Percentiles rank a stretch among this genome's conserved stretches.
These are phyloP conservation scores for Mycena haematopus DNA, from an alignment of 768 basidiomycete genomes.

Conservation along the genomic window DNA sequence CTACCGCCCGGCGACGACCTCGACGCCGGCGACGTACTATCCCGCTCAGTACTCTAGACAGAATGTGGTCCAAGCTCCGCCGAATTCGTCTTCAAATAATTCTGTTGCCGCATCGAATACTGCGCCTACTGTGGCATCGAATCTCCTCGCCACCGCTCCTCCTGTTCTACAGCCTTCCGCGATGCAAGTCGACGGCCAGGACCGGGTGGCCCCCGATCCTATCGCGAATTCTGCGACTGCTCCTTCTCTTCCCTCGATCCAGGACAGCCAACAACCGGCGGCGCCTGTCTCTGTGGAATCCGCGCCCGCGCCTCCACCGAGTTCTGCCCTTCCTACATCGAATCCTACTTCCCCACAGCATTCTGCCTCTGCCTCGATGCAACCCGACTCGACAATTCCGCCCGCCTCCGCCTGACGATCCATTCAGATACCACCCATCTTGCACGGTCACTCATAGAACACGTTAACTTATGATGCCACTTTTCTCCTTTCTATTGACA, in stretches of 20 bases:
- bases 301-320: neutral
- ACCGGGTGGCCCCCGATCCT: too few species aligned
- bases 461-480: neutral
- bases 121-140: neutral
- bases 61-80: neutral
- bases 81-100: neutral
- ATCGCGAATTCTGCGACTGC: neutral
- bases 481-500: neutral
- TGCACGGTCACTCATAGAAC: constrained; percentile 1
- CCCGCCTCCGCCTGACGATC: constrained; percentile 10
- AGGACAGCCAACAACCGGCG: neutral
- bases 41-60: too few species aligned
- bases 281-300: neutral
- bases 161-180: too few species aligned
- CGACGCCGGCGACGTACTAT: constrained; percentile 8
- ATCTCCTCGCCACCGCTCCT: too few species aligned
- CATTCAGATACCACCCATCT: neutral
- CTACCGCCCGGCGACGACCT: constrained; percentile 6
- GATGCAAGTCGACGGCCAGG: too few species aligned
- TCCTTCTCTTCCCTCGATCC: neutral
- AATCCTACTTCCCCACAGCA: neutral
- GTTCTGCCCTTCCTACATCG: neutral
- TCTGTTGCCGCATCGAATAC: neutral
- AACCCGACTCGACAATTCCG: neutral
- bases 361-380: neutral